phyloP scores from a whole-genome alignment of 306 rosid species.

The Acacia melanoxylon region DNA sequence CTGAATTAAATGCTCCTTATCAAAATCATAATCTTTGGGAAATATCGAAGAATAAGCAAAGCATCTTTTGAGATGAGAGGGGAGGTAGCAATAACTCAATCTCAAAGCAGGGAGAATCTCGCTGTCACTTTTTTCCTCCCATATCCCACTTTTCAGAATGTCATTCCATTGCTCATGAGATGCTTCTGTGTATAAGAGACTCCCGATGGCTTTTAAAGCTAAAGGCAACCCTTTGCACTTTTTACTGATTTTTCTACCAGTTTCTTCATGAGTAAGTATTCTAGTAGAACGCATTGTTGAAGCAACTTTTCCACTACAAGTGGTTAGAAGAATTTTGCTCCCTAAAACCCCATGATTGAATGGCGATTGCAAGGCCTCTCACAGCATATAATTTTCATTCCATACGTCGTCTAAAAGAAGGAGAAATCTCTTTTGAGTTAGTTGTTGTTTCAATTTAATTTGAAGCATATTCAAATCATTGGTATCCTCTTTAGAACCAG shows the following conservation, averaged over 20 bases:
- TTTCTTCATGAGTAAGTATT: neutral
- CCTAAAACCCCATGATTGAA: conserved; percentile 21
- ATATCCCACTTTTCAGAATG: conserved; percentile 11
- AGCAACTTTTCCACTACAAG: conserved; percentile 29
- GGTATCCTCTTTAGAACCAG: neutral
- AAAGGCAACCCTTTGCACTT: conserved; percentile 38
- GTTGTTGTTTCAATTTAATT: neutral
- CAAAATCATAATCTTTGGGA: conserved; percentile 25
- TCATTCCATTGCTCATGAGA: conserved; percentile 15
- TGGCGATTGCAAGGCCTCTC: conserved; percentile 17
- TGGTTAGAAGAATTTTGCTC: conserved; percentile 37
- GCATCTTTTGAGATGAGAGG: conserved; percentile 32
- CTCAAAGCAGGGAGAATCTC: conserved; percentile 29
- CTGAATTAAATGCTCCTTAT: conserved; percentile 6
- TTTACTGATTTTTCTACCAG: conserved; percentile 18
- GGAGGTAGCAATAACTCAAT: conserved; percentile 31
- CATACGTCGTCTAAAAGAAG: conserved; percentile 40
- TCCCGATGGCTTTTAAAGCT: conserved; percentile 36
- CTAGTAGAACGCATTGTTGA: neutral
- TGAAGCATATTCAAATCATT: conserved; percentile 12
- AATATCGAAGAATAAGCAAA: conserved; percentile 46
- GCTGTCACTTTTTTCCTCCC: conserved; percentile 10
- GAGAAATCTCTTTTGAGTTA: conserved; percentile 14
- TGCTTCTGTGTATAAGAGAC: conserved; percentile 22
- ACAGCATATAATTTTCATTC: conserved; percentile 13